These are phyloP conservation scores for Sarocladiaceae sp. DNA, from an alignment of 2,329 filamentous ascomycete genomes.

Conservation along the genomic window DNA sequence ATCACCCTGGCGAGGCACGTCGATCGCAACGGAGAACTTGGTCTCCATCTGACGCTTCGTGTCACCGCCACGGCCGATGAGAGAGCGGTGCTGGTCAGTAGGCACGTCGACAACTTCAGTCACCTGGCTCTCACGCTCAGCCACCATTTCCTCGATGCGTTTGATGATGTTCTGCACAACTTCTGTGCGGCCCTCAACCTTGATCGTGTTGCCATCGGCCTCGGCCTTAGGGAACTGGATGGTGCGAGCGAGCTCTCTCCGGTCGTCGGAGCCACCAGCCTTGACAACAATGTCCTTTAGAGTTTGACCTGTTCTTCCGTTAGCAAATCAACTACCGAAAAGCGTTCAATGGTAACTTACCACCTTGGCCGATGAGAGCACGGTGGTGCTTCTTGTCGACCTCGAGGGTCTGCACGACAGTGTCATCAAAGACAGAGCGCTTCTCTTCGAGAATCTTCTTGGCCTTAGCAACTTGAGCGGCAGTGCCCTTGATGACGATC, in stretches of 20 bases:
- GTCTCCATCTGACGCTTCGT: constrained; percentile 78
- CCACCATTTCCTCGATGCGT: constrained; percentile 73
- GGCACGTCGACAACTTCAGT: constrained; percentile 76
- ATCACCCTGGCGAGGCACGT: constrained; percentile 85
- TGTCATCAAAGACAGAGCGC: constrained; percentile 81
- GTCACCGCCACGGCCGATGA: constrained; percentile 91
- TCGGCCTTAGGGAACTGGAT: constrained; percentile 94
- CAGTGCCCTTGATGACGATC: constrained; percentile 87
- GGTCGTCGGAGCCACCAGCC: constrained; percentile 84
- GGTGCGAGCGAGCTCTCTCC: constrained; percentile 75
- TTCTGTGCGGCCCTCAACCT: constrained; percentile 75
- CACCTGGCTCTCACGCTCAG: constrained; percentile 77
- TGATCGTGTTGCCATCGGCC: constrained; percentile 74
- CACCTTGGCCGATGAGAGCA: constrained; percentile 79
- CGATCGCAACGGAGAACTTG: constrained; percentile 78
- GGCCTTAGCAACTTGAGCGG: constrained; percentile 82
- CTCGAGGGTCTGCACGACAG: constrained; percentile 75
- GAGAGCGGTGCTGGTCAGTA: constrained; percentile 78
- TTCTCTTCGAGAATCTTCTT: constrained; percentile 87
- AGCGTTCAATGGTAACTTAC: constrained; percentile 56
- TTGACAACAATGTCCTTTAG: constrained; percentile 80
- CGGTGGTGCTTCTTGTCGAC: constrained; percentile 95
- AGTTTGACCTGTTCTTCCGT: constrained; percentile 62
- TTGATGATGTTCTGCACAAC: constrained; percentile 85
- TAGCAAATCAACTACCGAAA: too few species aligned